phyloP scores from a whole-genome alignment of 225 moss, liverwort and hornwort genomes.

The Polytrichum commune region DNA sequence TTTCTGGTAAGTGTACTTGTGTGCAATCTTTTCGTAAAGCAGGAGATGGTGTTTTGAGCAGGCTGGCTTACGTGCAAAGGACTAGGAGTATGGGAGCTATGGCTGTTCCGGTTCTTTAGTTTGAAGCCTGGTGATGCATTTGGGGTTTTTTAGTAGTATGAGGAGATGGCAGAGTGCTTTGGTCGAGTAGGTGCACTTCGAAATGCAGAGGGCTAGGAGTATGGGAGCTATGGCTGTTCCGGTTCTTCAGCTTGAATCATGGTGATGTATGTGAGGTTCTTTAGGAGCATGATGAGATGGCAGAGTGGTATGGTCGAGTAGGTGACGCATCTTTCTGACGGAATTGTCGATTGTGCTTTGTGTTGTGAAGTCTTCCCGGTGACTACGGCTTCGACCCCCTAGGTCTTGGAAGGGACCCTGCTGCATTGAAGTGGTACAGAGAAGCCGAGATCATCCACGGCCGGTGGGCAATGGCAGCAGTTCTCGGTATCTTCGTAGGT shows the following conservation, averaged over 20 bases:
- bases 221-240: no score
- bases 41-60: no score
- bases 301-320: background rate
- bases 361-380: conserved; percentile 69
- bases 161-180: background rate
- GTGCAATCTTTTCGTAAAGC: no score
- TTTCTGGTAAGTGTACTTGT: no score
- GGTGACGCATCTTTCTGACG: no score
- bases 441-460: conserved; percentile 98
- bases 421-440: conserved; percentile 88
- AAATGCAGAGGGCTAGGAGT: no score
- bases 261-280: background rate
- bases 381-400: conserved; percentile 97
- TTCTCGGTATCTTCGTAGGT: conserved; percentile 82
- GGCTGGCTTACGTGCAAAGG: no score
- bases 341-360: background rate
- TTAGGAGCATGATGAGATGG: background rate
- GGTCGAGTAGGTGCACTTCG: background rate
- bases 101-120: no score
- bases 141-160: background rate
- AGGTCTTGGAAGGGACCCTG: conserved; percentile 86
- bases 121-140: background rate
- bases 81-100: no score
- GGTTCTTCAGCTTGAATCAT: no score
- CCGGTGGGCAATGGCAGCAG: conserved; percentile 91